Base-by-base conservation (phyloP, 768 basidiomycete genomes). In the Gloeostereum incarnatum region DNA sequence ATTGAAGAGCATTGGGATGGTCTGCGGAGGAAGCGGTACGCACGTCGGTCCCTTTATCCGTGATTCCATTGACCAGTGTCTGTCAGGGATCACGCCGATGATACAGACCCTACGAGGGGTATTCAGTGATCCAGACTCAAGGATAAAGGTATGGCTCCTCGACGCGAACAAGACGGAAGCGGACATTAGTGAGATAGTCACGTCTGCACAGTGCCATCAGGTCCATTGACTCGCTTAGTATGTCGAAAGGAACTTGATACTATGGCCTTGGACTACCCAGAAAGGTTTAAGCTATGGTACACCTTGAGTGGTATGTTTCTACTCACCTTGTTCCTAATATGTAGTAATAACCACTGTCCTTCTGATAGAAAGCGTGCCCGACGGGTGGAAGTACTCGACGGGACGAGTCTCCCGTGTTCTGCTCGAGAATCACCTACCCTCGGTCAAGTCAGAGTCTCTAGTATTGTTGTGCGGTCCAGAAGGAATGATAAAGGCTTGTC, bases 11-110 rank as follows among this genome's bases (percentile, higher is more conserved):
- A 46, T 80, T 10, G 73, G 71, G 1, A 58, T 79, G 62, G 59
- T 78, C 26, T 78, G 71, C 39, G 78, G 62, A 6, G 78, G 78
- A 13, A 75, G 66, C 26, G 75, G 75, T 64, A 35, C 24, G 62
- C 47, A 16, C 17, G 17, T 31, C 18, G 16, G 9, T 25, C 35
- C 14, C 9, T n/a, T 5, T 19, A 17, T 40, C 2, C 29, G 5
- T 23, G 36, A 26, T 41, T 6, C 19, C n/a, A 26, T 35, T 19
- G 38, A n/a, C 17, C 11, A 4, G 24, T 9, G 31, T 8, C 7
- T 8, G 7, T 17, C 16, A 63, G 66, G 68, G 17, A 69, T 78
- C 36, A 77, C 77, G 1, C 75, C 77, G 0, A 73, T 79, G 31
- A 52, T 76, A 1, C 75, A 78, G 49, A 67, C 77, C 16, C 54